Evolutionary conservation across 2,329 filamentous ascomycete species (phyloP).

Genomic region (Penicillium frequentans): DNA sequence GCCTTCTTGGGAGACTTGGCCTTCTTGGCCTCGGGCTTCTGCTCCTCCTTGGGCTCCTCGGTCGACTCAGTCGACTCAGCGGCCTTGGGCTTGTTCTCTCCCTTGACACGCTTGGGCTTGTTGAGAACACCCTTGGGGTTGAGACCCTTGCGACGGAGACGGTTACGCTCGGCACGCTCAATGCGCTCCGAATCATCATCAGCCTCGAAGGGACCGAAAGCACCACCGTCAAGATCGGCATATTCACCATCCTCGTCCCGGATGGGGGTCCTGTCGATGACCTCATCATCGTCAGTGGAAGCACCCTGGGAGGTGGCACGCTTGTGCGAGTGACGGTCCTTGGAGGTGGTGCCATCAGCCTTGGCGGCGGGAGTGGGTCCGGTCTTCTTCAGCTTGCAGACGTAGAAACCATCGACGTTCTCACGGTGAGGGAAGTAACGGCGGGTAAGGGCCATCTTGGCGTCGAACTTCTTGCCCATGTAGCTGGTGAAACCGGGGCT

Average conservation of each 20-base stretch:
- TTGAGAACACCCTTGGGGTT: conserved; percentile 63
- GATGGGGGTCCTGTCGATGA: conserved; percentile 70
- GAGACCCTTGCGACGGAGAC: conserved; percentile 71
- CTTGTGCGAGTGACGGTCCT: conserved; percentile 19
- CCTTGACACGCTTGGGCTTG: conserved; percentile 35
- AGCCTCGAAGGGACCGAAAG: conserved; percentile 73
- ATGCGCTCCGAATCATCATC: conserved; percentile 72
- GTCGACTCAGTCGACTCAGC: conserved; percentile 24
- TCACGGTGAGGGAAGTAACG: conserved; percentile 88
- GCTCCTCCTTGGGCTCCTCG: conserved; percentile 23
- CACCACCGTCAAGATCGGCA: conserved; percentile 45
- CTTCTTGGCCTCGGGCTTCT: conserved; percentile 2
- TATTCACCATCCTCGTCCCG: conserved; percentile 39
- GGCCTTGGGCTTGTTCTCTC: conserved; percentile 9
- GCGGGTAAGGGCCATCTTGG: conserved; percentile 76
- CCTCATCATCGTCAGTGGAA: conserved; percentile 45
- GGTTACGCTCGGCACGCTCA: conserved; percentile 69
- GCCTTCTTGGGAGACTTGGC: conserved; percentile 13
- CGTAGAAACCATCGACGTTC: conserved; percentile 98
- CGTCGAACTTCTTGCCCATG: conserved; percentile 88
- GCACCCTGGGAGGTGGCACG: conserved; percentile 23
- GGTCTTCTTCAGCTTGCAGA: conserved; percentile 94
- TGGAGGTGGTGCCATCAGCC: conserved; percentile 25
- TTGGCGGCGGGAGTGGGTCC: conserved; percentile 64
- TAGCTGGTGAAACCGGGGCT: conserved; percentile 89